Conservation (phyloP, 257 asterid species). For the Thymus quinquecostatus region DNA sequence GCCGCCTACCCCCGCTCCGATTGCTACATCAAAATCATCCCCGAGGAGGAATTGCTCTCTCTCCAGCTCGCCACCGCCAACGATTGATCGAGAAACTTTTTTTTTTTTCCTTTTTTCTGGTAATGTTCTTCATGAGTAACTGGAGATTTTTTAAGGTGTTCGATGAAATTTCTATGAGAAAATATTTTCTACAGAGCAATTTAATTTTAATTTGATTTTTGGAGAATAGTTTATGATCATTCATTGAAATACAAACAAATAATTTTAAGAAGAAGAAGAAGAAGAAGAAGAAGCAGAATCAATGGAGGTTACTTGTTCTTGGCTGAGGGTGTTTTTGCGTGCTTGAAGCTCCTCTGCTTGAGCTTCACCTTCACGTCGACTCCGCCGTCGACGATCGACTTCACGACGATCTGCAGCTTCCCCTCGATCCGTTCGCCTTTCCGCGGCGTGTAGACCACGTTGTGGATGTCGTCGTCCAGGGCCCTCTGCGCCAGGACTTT, state of each 20-base stretch:
- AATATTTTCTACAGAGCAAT: no score
- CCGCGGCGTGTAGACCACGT: conserved; percentile 73
- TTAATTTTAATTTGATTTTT: no score
- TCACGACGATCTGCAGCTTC: conserved; percentile 70
- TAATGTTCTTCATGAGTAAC: neutral
- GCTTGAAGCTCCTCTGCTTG: conserved; percentile 65
- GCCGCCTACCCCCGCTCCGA: conserved; percentile 83
- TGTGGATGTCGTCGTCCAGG: conserved; percentile 83
- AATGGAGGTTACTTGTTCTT: conserved; percentile 28
- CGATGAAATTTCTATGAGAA: no score
- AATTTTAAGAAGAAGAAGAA: no score
- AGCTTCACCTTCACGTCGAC: conserved; percentile 75
- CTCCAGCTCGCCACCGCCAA: conserved; percentile 94
- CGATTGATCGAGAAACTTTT: conserved; percentile 43
- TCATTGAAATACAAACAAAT: no score
- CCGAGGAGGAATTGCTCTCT: conserved; percentile 86
- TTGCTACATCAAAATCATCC: conserved; percentile 73
- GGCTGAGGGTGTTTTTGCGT: conserved; percentile 26
- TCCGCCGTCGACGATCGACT: conserved; percentile 63
- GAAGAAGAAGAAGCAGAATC: neutral
- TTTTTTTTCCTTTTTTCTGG: neutral
- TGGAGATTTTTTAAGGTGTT: neutral
- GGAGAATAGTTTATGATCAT: no score
- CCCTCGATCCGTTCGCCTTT: conserved; percentile 74
- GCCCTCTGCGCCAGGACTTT: conserved; percentile 75